A percentile compares a stretch with the other conserved stretches of the same genome.
Conservation (phyloP, 2,329 filamentous ascomycete genomes). For the Lasiodiplodia citricola region DNA sequence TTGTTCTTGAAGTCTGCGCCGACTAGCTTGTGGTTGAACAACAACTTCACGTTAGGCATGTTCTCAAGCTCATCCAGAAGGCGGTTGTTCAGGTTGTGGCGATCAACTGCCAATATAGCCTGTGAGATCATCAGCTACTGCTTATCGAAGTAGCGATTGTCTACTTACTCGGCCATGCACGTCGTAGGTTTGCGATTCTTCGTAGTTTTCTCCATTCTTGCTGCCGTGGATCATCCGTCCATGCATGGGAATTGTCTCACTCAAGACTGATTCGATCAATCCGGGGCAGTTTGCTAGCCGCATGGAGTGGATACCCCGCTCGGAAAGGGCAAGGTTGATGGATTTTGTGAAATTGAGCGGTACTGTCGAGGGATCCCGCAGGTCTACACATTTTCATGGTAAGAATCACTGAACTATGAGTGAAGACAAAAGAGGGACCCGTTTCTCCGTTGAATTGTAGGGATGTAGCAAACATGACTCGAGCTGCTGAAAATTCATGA, state of each 20-base stretch:
- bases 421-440: not conserved
- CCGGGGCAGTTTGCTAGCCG: constrained; percentile 68
- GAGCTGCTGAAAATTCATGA: constrained; percentile 18
- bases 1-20: constrained; percentile 81
- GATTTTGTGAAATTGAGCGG: constrained; percentile 96
- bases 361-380: constrained; percentile 79
- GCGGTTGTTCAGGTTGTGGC: constrained; percentile 79
- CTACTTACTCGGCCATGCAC: constrained; percentile 76
- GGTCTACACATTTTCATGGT: constrained; percentile 63
- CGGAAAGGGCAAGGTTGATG: constrained; percentile 96
- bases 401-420: not conserved
- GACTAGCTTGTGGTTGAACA: constrained; percentile 92
- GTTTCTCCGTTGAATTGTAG: constrained; percentile 1
- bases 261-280: constrained; percentile 75
- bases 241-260: constrained; percentile 86
- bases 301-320: constrained; percentile 90
- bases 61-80: constrained; percentile 82
- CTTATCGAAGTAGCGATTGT: not conserved
- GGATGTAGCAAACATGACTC: constrained; percentile 20
- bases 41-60: constrained; percentile 86
- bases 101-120: constrained; percentile 86
- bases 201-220: constrained; percentile 69
- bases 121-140: constrained; percentile 42
- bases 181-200: constrained; percentile 88
- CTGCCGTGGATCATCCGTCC: constrained; percentile 94